A percentile compares a stretch with the other conserved stretches of the same genome.
Conservation (phyloP, 441 rosid species). For the Omphalea diandra region DNA sequence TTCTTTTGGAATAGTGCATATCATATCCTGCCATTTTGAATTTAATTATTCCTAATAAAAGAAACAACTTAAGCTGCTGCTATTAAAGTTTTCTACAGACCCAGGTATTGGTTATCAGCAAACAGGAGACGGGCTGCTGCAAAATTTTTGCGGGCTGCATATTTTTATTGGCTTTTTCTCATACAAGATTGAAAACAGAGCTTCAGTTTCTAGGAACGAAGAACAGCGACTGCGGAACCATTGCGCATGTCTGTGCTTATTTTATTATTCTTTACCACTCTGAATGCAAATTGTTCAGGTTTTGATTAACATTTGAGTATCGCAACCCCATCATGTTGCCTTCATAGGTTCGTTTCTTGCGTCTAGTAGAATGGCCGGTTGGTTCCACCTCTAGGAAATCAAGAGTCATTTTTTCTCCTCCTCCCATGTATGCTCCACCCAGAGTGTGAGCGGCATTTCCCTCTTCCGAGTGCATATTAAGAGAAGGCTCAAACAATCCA, state of each 20-base stretch:
- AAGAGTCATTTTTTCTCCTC: constrained; percentile 39
- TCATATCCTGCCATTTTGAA: not conserved
- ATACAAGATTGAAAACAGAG: not conserved
- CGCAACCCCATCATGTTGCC: constrained; percentile 26
- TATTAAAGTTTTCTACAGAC: not conserved
- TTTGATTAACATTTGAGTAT: constrained; percentile 27
- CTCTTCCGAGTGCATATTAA: constrained; percentile 25
- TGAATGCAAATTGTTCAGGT: constrained; percentile 34
- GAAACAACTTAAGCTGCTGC: not conserved
- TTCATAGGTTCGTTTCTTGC: constrained; percentile 32
- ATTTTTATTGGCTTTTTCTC: not conserved
- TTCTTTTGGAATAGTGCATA: no score
- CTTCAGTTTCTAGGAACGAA: not conserved
- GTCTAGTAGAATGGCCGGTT: constrained; percentile 26
- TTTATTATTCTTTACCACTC: constrained; percentile 29
- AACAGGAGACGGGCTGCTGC: not conserved
- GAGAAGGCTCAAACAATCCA: constrained; percentile 23
- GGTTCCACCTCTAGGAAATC: constrained; percentile 59
- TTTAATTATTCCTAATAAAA: not conserved
- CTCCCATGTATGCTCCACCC: constrained; percentile 23
- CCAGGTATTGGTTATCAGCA: not conserved
- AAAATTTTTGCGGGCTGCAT: not conserved
- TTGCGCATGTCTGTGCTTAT: not conserved
- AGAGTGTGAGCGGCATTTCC: constrained; percentile 18
- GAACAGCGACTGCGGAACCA: not conserved